Percentiles rank a stretch among this genome's conserved stretches.
Evolutionary conservation across 2,329 filamentous ascomycete genomes (phyloP).

Genomic region (Diaporthe batatas): DNA sequence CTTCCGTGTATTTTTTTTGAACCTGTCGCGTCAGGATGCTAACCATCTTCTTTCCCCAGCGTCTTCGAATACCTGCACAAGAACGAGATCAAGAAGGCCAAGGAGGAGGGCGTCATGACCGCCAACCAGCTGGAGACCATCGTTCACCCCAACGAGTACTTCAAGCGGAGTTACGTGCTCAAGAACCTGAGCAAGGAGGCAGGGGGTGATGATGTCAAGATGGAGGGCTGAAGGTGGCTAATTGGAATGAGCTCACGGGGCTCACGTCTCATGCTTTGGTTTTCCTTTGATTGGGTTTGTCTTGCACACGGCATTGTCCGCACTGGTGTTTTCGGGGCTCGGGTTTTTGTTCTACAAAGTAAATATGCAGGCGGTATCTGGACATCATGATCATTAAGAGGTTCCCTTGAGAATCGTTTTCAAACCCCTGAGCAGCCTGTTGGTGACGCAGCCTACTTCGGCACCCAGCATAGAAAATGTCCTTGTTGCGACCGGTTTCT

Average conservation of each 20-base stretch:
- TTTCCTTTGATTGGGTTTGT: not conserved
- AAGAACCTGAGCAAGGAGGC: constrained; percentile 77
- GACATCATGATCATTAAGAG: constrained; percentile 29
- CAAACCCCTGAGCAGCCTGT: too few relatives aligned
- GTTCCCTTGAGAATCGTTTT: too few relatives aligned
- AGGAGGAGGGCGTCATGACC: constrained; percentile 79
- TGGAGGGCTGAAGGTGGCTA: constrained; percentile 62
- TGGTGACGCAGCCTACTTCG: too few relatives aligned
- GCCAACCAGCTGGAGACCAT: constrained; percentile 90
- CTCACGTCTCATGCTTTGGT: not conserved
- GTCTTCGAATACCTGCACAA: constrained; percentile 93
- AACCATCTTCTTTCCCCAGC: constrained; percentile 53
- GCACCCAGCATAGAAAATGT: not conserved
- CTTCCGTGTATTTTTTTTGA: too few relatives aligned
- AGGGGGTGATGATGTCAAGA: constrained; percentile 65
- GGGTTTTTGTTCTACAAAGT: constrained; percentile 5
- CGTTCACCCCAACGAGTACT: constrained; percentile 97
- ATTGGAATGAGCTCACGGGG: not conserved
- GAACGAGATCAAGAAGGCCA: constrained; percentile 80
- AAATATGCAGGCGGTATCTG: constrained; percentile 15
- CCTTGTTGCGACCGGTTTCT: too few relatives aligned
- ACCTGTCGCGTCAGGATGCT: not conserved
- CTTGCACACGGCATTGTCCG: constrained; percentile 27
- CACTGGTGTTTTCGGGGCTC: constrained; percentile 6
- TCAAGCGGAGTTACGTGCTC: constrained; percentile 91